Percentiles rank a stretch among this genome's conserved stretches.
Evolutionary conservation across 495 filamentous ascomycete species (phyloP).

Genomic region (Durotheca rogersii): DNA sequence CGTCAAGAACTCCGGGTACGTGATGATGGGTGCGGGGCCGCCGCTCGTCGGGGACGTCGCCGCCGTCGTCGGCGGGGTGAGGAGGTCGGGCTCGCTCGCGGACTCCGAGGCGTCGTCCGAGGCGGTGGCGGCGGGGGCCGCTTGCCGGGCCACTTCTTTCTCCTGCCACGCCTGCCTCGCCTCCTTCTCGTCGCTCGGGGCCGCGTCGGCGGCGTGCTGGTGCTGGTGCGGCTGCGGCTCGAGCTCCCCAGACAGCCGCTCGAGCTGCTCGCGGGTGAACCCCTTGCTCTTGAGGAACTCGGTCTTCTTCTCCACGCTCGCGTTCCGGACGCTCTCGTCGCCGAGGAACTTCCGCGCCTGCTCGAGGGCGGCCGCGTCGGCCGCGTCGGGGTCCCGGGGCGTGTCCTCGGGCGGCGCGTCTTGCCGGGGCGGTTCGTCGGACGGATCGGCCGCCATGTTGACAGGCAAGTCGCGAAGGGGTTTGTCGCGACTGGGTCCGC

Average conservation of each 20-base stretch:
- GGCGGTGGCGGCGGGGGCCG: too few species aligned
- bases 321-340: slow-evolving; percentile 70
- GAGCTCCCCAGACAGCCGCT: slow-evolving; percentile 58
- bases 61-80: too few species aligned
- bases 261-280: slow-evolving; percentile 64
- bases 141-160: too few species aligned
- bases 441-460: slow-evolving; percentile 17
- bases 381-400: slow-evolving; percentile 21
- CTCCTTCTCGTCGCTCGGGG: slow-evolving; percentile 22
- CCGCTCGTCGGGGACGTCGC: slow-evolving; percentile 41
- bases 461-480: neutral
- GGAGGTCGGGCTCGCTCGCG: too few species aligned
- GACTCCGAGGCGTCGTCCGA: too few species aligned
- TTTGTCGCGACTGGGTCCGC: too few species aligned
- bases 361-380: slow-evolving; percentile 54
- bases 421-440: slow-evolving; percentile 28
- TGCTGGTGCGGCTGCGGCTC: slow-evolving; percentile 12
- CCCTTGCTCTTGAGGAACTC: slow-evolving; percentile 82
- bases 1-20: slow-evolving; percentile 91
- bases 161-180: slow-evolving; percentile 5
- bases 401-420: slow-evolving; percentile 3
- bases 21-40: slow-evolving; percentile 84
- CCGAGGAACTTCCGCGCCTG: slow-evolving; percentile 79
- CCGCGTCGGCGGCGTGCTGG: slow-evolving; percentile 17
- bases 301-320: slow-evolving; percentile 69